Conservation (phyloP, 768 basidiomycete species). For the Naganishia onofrii region DNA sequence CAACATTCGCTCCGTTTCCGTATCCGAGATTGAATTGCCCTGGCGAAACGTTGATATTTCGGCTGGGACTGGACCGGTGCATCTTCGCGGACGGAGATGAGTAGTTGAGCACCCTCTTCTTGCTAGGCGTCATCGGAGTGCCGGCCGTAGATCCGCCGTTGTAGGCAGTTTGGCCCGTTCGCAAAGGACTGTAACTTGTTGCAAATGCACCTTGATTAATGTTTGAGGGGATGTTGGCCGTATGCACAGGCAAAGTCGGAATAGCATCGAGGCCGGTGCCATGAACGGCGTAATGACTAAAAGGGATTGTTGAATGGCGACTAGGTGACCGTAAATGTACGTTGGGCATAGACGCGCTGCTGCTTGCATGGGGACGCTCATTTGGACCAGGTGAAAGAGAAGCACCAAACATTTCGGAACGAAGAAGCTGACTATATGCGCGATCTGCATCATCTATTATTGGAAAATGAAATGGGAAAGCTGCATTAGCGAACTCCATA, state of each 20-base stretch:
- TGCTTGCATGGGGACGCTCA: constrained; percentile 61
- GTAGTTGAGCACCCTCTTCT: constrained; percentile 49
- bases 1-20: constrained; percentile 36
- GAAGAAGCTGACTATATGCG: constrained; percentile 55
- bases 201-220: constrained; percentile 43
- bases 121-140: constrained; percentile 48
- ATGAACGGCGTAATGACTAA: constrained; percentile 6
- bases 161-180: constrained; percentile 33
- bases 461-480: neutral
- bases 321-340: constrained; percentile 47
- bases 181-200: constrained; percentile 41
- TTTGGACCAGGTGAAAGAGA: constrained; percentile 32
- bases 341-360: constrained; percentile 66
- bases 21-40: constrained; percentile 48
- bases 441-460: constrained; percentile 55
- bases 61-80: constrained; percentile 54
- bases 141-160: neutral
- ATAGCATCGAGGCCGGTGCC: constrained; percentile 40
- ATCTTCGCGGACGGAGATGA: constrained; percentile 54
- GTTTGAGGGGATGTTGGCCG: constrained; percentile 42
- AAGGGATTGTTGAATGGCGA: constrained; percentile 49
- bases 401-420: constrained; percentile 54
- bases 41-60: constrained; percentile 45
- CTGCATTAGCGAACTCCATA: neutral
- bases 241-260: constrained; percentile 44